Percentiles rank a stretch among this genome's conserved stretches.
Conservation (phyloP, 208 protist genomes). For the Acanthamoeba triangularis region DNA sequence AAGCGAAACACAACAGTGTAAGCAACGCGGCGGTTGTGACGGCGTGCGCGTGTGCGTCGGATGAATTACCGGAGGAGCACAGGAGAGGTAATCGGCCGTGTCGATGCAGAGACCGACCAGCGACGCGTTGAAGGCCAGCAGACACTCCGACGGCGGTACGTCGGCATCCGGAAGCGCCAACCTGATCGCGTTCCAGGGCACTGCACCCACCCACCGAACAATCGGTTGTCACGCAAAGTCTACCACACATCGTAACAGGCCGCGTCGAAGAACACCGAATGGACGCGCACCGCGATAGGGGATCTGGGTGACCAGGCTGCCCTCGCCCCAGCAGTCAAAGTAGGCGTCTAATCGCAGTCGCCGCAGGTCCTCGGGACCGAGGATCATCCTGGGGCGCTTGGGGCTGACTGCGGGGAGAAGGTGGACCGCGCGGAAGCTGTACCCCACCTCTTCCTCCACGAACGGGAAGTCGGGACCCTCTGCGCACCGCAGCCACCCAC, state of each 20-base stretch:
- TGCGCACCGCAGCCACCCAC: neutral
- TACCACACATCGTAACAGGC: neutral
- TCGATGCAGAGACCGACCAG: slow-evolving; percentile 45
- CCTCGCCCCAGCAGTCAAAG: neutral
- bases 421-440: neutral
- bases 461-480: neutral
- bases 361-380: slow-evolving; percentile 28
- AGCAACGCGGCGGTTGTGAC: neutral
- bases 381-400: neutral
- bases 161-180: neutral
- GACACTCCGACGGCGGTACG: slow-evolving; percentile 1
- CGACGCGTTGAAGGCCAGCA: slow-evolving; percentile 15
- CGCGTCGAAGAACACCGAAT: too few relatives aligned
- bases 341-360: neutral
- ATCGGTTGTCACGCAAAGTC: too few relatives aligned
- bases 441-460: neutral
- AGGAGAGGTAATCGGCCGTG: neutral
- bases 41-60: neutral
- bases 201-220: neutral
- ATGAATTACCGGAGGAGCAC: neutral
- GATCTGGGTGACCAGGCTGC: slow-evolving; percentile 28
- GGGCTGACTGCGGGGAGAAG: neutral
- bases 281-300: slow-evolving; percentile 25
- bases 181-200: slow-evolving; percentile 35
- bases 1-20: neutral